phyloP scores from a whole-genome alignment of 768 basidiomycete genomes.

The Pleurotus eryngii region DNA sequence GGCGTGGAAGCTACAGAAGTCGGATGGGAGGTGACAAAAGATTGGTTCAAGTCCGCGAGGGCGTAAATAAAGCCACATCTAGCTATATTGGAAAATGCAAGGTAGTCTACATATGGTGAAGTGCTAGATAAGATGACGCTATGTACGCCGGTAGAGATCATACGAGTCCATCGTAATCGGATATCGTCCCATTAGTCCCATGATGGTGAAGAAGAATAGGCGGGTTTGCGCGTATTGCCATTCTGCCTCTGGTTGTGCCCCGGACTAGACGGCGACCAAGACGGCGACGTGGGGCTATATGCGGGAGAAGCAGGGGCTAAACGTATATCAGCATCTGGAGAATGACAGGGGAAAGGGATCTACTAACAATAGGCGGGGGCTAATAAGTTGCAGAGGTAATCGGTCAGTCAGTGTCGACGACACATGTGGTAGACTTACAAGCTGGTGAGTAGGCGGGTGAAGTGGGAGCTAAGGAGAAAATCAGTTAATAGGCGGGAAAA shows the following conservation, averaged over 20 bases:
- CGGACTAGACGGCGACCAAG: constrained; percentile 82
- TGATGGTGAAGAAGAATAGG: constrained; percentile 49
- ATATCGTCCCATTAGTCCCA: constrained; percentile 37
- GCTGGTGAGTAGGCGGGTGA: constrained; percentile 87
- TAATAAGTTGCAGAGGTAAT: constrained; percentile 21
- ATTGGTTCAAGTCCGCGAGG: constrained; percentile 40
- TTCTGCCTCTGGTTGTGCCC: constrained; percentile 44
- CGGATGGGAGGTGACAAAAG: constrained; percentile 46
- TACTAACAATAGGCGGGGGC: constrained; percentile 78
- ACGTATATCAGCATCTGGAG: constrained; percentile 12
- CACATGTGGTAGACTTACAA: constrained; percentile 47
- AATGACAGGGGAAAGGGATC: background rate
- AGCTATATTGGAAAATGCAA: background rate
- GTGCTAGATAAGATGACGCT: background rate
- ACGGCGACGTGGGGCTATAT: constrained; percentile 83
- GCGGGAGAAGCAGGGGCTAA: constrained; percentile 81
- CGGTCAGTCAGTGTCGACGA: constrained; percentile 9
- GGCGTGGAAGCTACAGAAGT: constrained; percentile 59
- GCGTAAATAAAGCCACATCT: background rate
- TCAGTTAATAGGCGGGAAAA: constrained; percentile 4
- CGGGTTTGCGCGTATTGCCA: constrained; percentile 30
- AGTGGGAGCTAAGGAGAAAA: constrained; percentile 59
- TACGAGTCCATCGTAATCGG: constrained; percentile 1
- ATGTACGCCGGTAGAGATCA: background rate
- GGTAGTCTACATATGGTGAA: background rate